Base-by-base conservation (phyloP, 1,284 basidiomycete genomes). In the Ceratobasidium sp. region DNA sequence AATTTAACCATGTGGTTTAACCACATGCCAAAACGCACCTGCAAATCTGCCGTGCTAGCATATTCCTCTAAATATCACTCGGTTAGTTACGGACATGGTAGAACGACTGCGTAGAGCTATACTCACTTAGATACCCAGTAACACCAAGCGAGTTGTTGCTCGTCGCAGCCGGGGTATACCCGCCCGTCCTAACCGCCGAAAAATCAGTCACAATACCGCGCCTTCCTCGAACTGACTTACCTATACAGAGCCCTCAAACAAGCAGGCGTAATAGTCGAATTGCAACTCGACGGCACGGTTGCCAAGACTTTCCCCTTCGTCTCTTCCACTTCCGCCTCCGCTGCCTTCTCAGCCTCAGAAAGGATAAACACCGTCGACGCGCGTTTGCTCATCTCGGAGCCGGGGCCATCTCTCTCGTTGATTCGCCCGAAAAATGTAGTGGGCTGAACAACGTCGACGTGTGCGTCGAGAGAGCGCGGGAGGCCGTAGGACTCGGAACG, bases 231-330 rank as follows among this genome's bases (percentile, higher is more conserved):
- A 44, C 17, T 8, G 27, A 60, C 59, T 11, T 45, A 73, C 57
- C 90, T 91, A 81, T 91, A 92, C 45, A 91, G 79, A 3, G 84
- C 84, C 56, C 86, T 82, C 62, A 92, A 81, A 79, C 90, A 91
- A 0, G 87, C 80, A 14, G 89, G 89, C 0, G 90, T 91, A 74
- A 91, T 87, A 1, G 81, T 84, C 1, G 78, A 81, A 2, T 79
- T 78, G 78, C 90, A 91, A 77, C 83, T 86, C 0, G 84, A 77
- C 0, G 87, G 86, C 3, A 86, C 83, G 3, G 82, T 77, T 4
- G 81, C 83, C 8, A n/a, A n/a, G n/a, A n/a, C n/a, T n/a, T n/a
- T n/a, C n/a, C n/a, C n/a, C n/a, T 22, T 45, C 59, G 11, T 22
- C 9, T 57, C n/a, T 5, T 29, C 19, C 15, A 65, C n/a, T 81